Conservation (phyloP, 257 asterid genomes). For the Rehmannia glutinosa region DNA sequence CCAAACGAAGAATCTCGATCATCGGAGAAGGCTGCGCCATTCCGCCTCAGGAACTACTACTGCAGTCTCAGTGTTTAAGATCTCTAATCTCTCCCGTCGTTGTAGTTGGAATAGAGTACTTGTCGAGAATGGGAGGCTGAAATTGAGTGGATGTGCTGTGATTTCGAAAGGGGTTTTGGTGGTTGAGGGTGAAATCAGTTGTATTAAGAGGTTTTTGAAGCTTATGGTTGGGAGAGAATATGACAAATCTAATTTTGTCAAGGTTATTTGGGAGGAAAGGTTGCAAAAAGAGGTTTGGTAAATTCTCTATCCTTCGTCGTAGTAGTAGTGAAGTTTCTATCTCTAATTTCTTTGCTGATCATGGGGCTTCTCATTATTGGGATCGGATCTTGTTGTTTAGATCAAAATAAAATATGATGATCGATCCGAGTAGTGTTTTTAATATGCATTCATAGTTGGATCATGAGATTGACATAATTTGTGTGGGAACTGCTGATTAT, state of each 20-base stretch:
- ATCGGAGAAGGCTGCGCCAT: no score
- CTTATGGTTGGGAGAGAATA: not conserved
- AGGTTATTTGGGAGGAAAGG: conserved; percentile 14
- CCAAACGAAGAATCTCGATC: no score
- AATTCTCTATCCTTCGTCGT: conserved; percentile 22
- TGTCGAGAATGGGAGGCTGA: not conserved
- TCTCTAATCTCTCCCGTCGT: not conserved
- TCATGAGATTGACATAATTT: no score
- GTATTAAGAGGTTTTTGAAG: not conserved
- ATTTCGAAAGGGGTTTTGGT: conserved; percentile 19
- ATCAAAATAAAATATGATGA: not conserved
- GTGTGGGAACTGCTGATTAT: no score
- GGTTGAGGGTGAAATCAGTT: conserved; percentile 8
- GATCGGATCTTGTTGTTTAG: conserved; percentile 15
- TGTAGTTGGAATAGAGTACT: not conserved
- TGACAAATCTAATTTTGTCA: no score
- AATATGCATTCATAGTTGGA: no score
- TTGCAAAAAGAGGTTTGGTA: conserved; percentile 7
- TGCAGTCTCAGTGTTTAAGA: not conserved
- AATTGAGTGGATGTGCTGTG: conserved; percentile 23
- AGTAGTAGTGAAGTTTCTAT: conserved; percentile 6
- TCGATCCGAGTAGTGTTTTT: no score
- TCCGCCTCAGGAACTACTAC: no score
- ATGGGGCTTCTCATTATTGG: conserved; percentile 26
- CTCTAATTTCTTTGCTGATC: conserved; percentile 21